These are phyloP conservation scores for Pichia norvegensis DNA, from an alignment of 1,139 yeast species.

Conservation along the genomic window DNA sequence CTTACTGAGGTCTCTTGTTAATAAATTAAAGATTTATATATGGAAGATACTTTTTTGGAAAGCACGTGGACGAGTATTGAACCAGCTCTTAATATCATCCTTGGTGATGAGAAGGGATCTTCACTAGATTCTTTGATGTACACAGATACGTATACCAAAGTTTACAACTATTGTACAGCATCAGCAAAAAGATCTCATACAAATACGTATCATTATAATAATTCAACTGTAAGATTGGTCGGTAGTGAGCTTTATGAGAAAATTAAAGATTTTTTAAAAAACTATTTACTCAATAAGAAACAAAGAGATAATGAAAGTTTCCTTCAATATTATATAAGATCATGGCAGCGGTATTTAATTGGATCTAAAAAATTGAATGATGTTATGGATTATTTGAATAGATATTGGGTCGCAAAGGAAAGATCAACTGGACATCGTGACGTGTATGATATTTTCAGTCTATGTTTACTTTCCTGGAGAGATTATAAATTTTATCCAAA, in stretches of 20 bases:
- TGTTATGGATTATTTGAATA: slow-evolving; percentile 89
- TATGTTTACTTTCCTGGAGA: slow-evolving; percentile 85
- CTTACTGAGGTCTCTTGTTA: background rate
- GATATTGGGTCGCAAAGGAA: slow-evolving; percentile 97
- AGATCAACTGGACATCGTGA: slow-evolving; percentile 92
- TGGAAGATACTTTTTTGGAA: slow-evolving; percentile 31
- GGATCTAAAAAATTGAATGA: slow-evolving; percentile 92
- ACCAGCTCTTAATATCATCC: slow-evolving; percentile 62
- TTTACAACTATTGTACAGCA: slow-evolving; percentile 88
- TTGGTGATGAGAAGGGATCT: slow-evolving; percentile 59
- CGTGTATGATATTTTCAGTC: slow-evolving; percentile 82
- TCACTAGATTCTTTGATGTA: slow-evolving; percentile 68
- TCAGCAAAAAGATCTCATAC: slow-evolving; percentile 37
- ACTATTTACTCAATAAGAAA: slow-evolving; percentile 46
- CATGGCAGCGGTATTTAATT: slow-evolving; percentile 83
- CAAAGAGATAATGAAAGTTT: slow-evolving; percentile 57
- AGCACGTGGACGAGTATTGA: slow-evolving; percentile 74
- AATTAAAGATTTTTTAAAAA: slow-evolving; percentile 56
- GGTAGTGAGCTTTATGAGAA: slow-evolving; percentile 86
- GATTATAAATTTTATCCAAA: slow-evolving; percentile 68
- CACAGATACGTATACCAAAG: slow-evolving; percentile 66
- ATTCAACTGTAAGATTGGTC: slow-evolving; percentile 39
- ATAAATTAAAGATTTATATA: background rate
- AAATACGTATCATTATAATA: slow-evolving; percentile 28
- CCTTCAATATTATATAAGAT: slow-evolving; percentile 74